Evolutionary conservation across 2,329 filamentous ascomycete species (phyloP), one percentile per base, ranked within the genome.

Genomic region (Venturia asperata): DNA sequence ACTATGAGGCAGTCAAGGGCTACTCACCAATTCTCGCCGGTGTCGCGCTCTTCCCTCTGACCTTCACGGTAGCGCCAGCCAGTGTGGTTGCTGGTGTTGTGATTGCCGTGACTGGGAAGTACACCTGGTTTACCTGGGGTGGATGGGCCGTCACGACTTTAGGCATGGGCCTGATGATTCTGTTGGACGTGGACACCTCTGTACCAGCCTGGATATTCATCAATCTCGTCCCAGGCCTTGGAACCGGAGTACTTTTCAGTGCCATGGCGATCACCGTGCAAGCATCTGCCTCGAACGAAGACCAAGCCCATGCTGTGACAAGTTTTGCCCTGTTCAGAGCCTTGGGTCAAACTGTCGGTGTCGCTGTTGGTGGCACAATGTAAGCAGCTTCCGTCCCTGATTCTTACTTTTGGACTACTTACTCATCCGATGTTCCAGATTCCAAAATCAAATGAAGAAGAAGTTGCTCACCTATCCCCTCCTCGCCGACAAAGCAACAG

Each of bases 261-360:
- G 78, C 82, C n/a, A 83, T 88, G 75, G 80, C 78, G 0, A 82
- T 88, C 42, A 81, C 83, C 1, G 81, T 89, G 30, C 87, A 90
- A 73, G 86, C 87, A 9, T 79, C 85, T 0, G 80, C 82, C 1
- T 77, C 79, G 0, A 80, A 79, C 66, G 78, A 80, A 65, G 82
- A 87, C 70, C 82, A 86, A 49, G 82, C 85, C 1, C 84, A 85
- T 67, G 82, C 85, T 0, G 81, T 82, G 0, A 86, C 83, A 13
- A 83, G 90, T 77, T 88, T 87, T 74, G 83, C 82, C 64, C 90
- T 91, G 77, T 81, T 86, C 69, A 82, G 86, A 17, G 81, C 83
- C 1, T 81, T 89, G 30, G 87, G 87, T 0, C 85, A 89, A 71
- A 80, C 83, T 0, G 74, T 89, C 11, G 87, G 87, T 30, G 84